Conservation (phyloP, 768 basidiomycete species). For the Holtermanniella nyarrowii region DNA sequence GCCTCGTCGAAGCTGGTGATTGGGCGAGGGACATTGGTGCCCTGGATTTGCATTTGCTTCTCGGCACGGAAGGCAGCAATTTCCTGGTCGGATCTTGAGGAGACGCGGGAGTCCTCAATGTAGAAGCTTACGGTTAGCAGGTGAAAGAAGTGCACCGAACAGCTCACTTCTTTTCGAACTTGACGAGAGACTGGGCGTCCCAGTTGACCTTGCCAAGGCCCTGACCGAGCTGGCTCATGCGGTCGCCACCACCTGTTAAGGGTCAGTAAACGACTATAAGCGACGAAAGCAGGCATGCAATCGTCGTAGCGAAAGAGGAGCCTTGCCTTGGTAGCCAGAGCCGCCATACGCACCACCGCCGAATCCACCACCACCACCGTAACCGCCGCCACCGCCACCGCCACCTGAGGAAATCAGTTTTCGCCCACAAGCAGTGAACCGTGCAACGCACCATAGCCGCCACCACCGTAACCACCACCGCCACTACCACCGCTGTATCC, state of each 20-base stretch:
- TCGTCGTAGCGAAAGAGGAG: conserved; percentile 19
- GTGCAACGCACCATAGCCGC: not conserved
- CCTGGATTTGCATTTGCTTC: conserved; percentile 91
- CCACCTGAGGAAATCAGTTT: not conserved
- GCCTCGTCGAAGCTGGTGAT: conserved; percentile 86
- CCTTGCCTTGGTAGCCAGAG: conserved; percentile 12
- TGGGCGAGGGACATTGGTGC: conserved; percentile 75
- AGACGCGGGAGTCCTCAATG: conserved; percentile 74
- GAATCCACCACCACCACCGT: conserved; percentile 1
- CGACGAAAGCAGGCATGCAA: conserved; percentile 15
- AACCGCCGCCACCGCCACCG: conserved; percentile 11
- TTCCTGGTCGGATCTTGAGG: conserved; percentile 67
- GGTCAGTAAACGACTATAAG: conserved; percentile 4
- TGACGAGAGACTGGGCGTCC: conserved; percentile 58
- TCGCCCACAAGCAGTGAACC: too few relatives aligned
- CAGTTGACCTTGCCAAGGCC: conserved; percentile 79
- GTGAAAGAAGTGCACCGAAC: not conserved
- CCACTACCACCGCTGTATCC: conserved; percentile 15
- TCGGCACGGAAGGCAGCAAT: conserved; percentile 70
- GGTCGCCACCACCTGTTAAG: conserved; percentile 36
- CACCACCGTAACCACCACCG: conserved; percentile 1
- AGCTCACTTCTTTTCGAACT: conserved; percentile 86
- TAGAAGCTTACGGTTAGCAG: conserved; percentile 20
- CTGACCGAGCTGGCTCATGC: conserved; percentile 69
- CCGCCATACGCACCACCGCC: conserved; percentile 1